Evolutionary conservation across 1,284 basidiomycete genomes (phyloP), one percentile per base, ranked within the genome.

Genomic region (Wallemia ichthyophaga): DNA sequence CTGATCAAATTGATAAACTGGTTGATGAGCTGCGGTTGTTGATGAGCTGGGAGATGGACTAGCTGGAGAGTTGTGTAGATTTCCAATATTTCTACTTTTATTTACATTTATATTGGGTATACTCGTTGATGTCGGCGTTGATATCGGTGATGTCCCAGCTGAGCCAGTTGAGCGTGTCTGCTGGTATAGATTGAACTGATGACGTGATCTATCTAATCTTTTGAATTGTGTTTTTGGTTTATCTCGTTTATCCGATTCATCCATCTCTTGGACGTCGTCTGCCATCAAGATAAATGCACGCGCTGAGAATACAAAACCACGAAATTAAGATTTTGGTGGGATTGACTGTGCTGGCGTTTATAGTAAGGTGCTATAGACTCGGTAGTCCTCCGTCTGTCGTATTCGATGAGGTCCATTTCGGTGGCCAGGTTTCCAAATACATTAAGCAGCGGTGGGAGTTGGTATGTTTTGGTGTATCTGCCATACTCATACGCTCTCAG

Each of bases 351-450:
- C 3, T 48, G 5, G n/a, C 37, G 11, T 48, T 48, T 48, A 21
- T 48, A 5, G 37, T 48, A 19, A 11, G 37, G 5, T 48, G 37
- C 37, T 48, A 48, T 21, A 48, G 37, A 48, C 37, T 48, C 37
- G 37, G 37, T 48, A 48, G 37, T 21, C 37, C 37, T 5, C 37
- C 37, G 7, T 48, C 37, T 48, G 37, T 48, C 37, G 37, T 48
- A 13, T 95, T 95, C 68, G 89, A 95, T 67, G 89, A 95, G 70
- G 89, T 94, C 0, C 89, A 94, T 69, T 94, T 95, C 70, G 89
- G 89, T 62, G 91, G 91, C 68, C 92, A 94, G 67, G 85, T 89
- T 1, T 77, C 79, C 59, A 88, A 86, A 65, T 92, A 72, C 69
- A 84, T 91, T 74, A 85, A 85, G 70, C 84, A 82, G 17, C 77